Base-by-base conservation (phyloP, 345 rosid species). In the Geranium brycei region DNA sequence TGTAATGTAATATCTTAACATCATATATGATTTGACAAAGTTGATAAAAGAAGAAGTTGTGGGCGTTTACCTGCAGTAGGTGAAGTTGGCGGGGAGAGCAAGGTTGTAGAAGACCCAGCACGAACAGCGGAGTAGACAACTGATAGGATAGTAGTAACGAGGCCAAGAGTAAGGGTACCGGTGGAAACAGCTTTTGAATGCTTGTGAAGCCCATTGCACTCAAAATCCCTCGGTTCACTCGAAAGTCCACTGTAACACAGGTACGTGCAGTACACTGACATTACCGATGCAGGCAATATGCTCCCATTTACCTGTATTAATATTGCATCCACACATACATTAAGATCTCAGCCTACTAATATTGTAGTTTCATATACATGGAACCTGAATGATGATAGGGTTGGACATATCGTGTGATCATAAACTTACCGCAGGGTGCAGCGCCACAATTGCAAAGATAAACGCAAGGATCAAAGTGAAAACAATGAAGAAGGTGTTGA, bases 61-160 rank as follows among this genome's bases (percentile, higher is more conserved):
- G 16, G 53, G 19, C 23, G 67, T 55, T 57, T 80, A 87, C 97
- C 99, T 72, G 91, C 92, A 18, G 88, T 93, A 59, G 97, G 97
- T 62, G 99, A 95, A 74, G 81, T 84, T 68, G 99, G 95, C 60
- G 91, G 79, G 51, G 95, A 83, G 62, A 91, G 88, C 72, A 95
- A 78, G 32, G 91, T 83, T 0, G 95, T 87, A 57, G 97, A 95
- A 64, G 99, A 95, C 18, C 99, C 99, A 70, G 95, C 99, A 65
- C 99, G 95, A 31, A 95, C 96, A 56, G 99, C 97, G 7, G 99
- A 95, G 66, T 95, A 95, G 23, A 91, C 95, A 16, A 95, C 99
- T 62, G 97, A 95, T 0, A 91, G 83, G 66, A 88, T 86, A 68
- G 99, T 87, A 40, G 97, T 88, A 59, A 91, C 73, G 70, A 95